Percentiles rank a stretch among this genome's conserved stretches.
Conservation (phyloP, 2,329 filamentous ascomycete species). For the Fusarium praegraminearum region DNA sequence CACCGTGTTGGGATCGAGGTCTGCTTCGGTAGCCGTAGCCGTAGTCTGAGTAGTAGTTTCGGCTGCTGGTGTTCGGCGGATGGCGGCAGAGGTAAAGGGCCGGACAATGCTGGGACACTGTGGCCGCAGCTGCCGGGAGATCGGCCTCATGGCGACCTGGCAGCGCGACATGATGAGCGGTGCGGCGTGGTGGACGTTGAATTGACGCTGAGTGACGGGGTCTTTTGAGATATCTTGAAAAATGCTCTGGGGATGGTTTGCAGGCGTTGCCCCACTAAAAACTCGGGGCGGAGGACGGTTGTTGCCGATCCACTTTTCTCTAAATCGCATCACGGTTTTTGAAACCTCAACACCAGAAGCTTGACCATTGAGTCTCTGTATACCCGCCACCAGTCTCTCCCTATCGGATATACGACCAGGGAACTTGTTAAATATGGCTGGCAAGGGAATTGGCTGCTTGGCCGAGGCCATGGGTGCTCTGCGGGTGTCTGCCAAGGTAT, state of each 20-base stretch:
- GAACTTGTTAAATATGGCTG: conserved; percentile 54
- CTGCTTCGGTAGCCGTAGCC: conserved; percentile 48
- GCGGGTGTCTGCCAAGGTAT: conserved; percentile 59
- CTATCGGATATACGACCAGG: conserved; percentile 5
- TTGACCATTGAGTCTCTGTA: neutral
- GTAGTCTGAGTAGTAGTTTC: conserved; percentile 46
- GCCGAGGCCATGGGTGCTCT: conserved; percentile 65
- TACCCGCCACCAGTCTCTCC: conserved; percentile 22
- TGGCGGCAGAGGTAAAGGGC: conserved; percentile 53
- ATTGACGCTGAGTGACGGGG: conserved; percentile 27
- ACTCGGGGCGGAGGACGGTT: conserved; percentile 47
- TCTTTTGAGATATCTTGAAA: conserved; percentile 38
- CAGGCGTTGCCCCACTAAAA: conserved; percentile 47
- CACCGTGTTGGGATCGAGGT: conserved; percentile 76
- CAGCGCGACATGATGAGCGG: conserved; percentile 66
- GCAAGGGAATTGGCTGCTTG: conserved; percentile 63
- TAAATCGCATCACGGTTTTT: conserved; percentile 46
- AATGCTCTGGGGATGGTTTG: conserved; percentile 47
- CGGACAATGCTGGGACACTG: conserved; percentile 52
- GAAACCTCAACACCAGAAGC: conserved; percentile 30
- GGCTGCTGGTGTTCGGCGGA: conserved; percentile 45
- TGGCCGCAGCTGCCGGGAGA: conserved; percentile 64
- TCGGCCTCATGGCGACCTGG: conserved; percentile 68
- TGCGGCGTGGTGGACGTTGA: conserved; percentile 18
- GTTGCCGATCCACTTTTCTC: conserved; percentile 47